Conservation (phyloP, 495 filamentous ascomycete genomes). For the Aspergillus biplanus region DNA sequence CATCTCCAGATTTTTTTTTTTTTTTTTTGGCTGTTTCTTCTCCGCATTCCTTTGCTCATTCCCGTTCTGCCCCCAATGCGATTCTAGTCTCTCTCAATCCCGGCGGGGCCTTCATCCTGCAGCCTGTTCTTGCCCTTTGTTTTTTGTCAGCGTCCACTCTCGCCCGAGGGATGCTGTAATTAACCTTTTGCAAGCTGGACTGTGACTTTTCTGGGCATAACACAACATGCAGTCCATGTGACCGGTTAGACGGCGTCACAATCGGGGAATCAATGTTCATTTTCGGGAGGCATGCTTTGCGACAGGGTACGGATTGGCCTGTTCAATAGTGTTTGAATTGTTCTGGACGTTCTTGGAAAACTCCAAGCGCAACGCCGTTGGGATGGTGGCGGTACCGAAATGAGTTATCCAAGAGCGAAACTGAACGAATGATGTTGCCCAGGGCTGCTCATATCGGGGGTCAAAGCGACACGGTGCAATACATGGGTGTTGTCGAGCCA, state of each 20-base stretch:
- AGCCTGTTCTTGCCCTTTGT: too few species aligned
- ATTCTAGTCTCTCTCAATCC: too few species aligned
- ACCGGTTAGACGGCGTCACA: neutral
- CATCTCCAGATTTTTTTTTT: neutral
- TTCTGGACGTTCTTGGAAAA: neutral
- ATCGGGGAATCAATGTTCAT: neutral
- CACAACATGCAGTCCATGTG: neutral
- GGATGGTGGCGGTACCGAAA: neutral
- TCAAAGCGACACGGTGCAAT: neutral
- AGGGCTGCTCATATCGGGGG: neutral
- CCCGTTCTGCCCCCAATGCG: too few species aligned
- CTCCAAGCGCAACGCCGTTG: neutral
- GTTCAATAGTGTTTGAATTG: too few species aligned
- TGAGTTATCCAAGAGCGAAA: neutral
- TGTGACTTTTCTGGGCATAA: neutral
- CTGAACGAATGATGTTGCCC: neutral
- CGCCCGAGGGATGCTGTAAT: too few species aligned
- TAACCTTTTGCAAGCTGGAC: too few species aligned
- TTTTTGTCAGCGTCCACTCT: too few species aligned
- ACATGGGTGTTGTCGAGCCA: neutral
- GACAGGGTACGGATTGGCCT: conserved; percentile 11
- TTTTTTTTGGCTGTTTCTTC: neutral
- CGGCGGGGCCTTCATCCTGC: too few species aligned
- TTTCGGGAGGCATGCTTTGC: neutral
- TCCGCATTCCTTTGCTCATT: too few species aligned